phyloP scores from a whole-genome alignment of 169 alveolate species.

The Theileria annulata region DNA sequence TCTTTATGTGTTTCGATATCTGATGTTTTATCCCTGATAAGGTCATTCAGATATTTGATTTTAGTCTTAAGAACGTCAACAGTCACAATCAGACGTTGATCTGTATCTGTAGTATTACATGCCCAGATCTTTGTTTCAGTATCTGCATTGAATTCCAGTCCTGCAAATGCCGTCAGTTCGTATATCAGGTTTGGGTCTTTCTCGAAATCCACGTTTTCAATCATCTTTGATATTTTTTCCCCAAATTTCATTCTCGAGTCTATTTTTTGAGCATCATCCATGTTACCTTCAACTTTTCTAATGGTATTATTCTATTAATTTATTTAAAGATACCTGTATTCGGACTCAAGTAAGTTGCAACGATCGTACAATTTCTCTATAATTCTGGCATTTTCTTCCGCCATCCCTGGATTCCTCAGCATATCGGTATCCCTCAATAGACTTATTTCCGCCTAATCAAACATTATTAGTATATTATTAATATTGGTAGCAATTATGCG shows the following conservation, averaged over 20 bases:
- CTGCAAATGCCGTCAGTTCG: constrained; percentile 60
- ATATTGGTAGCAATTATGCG: not conserved
- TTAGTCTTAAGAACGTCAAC: constrained; percentile 49
- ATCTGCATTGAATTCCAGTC: constrained; percentile 62
- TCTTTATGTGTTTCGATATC: too few relatives aligned
- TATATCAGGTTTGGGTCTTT: constrained; percentile 24
- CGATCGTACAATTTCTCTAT: constrained; percentile 51
- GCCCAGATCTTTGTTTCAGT: constrained; percentile 57
- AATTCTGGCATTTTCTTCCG: constrained; percentile 39
- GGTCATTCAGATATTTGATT: constrained; percentile 9
- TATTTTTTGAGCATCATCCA: constrained; percentile 43
- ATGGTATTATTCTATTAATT: not conserved
- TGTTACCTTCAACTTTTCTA: constrained; percentile 34
- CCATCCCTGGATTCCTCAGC: constrained; percentile 32
- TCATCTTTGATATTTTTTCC: constrained; percentile 36
- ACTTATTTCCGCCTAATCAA: constrained; percentile 37
- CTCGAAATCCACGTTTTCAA: constrained; percentile 49
- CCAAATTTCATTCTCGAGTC: constrained; percentile 30
- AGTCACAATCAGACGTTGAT: constrained; percentile 44
- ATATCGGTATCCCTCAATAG: constrained; percentile 37
- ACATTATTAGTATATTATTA: not conserved
- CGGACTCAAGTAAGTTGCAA: constrained; percentile 52
- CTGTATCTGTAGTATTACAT: constrained; percentile 43
- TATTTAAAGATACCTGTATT: constrained; percentile 40
- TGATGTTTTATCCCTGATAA: not conserved